A percentile compares a stretch with the other conserved stretches of the same genome.
Conservation (phyloP, 2,329 filamentous ascomycete genomes). For the Aureobasidium sp. region DNA sequence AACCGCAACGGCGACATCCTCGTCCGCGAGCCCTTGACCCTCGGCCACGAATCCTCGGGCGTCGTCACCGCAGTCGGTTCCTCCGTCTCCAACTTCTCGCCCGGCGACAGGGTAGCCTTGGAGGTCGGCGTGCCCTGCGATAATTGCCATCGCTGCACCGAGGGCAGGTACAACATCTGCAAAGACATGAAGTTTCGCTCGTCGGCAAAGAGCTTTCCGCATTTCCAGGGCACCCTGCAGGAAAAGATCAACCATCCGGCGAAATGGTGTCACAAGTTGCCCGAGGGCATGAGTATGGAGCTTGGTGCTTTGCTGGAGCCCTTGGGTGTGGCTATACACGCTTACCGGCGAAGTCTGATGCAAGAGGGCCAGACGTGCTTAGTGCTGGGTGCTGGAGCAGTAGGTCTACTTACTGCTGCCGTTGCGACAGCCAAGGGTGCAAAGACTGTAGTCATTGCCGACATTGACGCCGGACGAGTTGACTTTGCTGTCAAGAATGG, state of each 20-base stretch:
- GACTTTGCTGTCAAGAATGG: conserved; percentile 48
- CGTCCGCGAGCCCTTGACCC: conserved; percentile 72
- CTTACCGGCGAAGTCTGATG: conserved; percentile 47
- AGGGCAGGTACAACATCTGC: conserved; percentile 57
- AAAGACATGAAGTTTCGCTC: conserved; percentile 51
- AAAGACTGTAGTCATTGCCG: conserved; percentile 51
- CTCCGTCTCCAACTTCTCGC: conserved; percentile 42
- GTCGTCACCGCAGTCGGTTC: conserved; percentile 67
- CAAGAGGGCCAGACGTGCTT: conserved; percentile 41
- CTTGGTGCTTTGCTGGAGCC: conserved; percentile 56
- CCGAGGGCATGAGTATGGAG: conserved; percentile 45
- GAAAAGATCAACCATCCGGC: conserved; percentile 56
- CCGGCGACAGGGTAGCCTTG: conserved; percentile 81
- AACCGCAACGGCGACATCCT: conserved; percentile 83
- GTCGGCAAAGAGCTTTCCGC: conserved; percentile 54
- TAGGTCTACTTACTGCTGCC: conserved; percentile 53
- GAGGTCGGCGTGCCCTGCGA: conserved; percentile 87
- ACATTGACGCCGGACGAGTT: conserved; percentile 52
- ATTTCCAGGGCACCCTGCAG: conserved; percentile 59
- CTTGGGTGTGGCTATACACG: conserved; percentile 54
- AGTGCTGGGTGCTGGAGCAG: conserved; percentile 56
- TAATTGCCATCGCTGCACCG: conserved; percentile 47
- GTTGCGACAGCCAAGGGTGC: conserved; percentile 50
- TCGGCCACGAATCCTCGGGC: conserved; percentile 73
- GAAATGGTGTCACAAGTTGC: conserved; percentile 53